phyloP scores from a whole-genome alignment of 1,284 basidiomycete species.

The Ustilago trichophora region DNA sequence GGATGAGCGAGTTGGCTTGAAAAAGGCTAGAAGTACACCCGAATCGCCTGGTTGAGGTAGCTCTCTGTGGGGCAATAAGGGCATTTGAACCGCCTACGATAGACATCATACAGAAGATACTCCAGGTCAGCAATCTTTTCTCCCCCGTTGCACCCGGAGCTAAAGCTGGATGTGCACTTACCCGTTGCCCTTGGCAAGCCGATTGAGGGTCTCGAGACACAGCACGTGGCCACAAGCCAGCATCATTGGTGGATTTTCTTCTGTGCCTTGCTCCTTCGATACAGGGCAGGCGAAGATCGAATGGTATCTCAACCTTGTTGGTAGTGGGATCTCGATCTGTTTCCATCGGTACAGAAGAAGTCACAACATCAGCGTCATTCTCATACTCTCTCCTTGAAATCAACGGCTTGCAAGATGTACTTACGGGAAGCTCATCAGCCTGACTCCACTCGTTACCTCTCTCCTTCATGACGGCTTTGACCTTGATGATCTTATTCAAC shows the following conservation, averaged over 20 bases:
- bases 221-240: slow-evolving; percentile 83
- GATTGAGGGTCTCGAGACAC: slow-evolving; percentile 53
- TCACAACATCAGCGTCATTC: too few species aligned
- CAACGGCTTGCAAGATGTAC: too few species aligned
- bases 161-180: too few species aligned
- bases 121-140: too few species aligned
- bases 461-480: slow-evolving; percentile 88
- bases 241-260: slow-evolving; percentile 96
- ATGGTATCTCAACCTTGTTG: slow-evolving; percentile 81
- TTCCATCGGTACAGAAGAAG: too few species aligned
- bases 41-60: slow-evolving; percentile 47
- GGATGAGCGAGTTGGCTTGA: too few species aligned
- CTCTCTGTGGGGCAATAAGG: slow-evolving; percentile 63
- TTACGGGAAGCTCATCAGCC: slow-evolving; percentile 85
- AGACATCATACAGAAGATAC: too few species aligned
- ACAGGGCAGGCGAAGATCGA: slow-evolving; percentile 98
- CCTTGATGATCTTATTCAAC: slow-evolving; percentile 87
- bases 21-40: slow-evolving; percentile 64
- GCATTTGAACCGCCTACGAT: slow-evolving; percentile 55
- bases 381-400: too few species aligned
- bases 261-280: slow-evolving; percentile 93
- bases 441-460: slow-evolving; percentile 89
- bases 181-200: slow-evolving; percentile 77
- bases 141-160: too few species aligned
- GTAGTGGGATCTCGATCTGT: slow-evolving; percentile 92